These are phyloP conservation scores for Pyricularia grisea DNA, from an alignment of 2,329 filamentous ascomycete species.

Conservation along the genomic window DNA sequence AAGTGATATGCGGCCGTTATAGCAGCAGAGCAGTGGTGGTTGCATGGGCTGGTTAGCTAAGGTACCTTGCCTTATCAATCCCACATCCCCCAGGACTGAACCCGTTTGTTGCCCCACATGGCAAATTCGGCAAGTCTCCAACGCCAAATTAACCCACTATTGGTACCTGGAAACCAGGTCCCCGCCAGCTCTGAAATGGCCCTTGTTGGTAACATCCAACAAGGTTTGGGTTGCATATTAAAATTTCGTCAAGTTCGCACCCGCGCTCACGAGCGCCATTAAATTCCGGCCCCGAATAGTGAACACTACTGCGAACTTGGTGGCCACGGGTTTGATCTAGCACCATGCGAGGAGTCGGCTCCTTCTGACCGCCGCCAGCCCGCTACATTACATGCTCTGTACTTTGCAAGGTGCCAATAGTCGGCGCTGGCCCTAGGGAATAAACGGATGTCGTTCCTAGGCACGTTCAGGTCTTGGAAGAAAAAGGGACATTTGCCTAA, in stretches of 20 bases:
- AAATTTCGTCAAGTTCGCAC: not conserved
- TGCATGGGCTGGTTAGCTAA: not conserved
- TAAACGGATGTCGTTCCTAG: not conserved
- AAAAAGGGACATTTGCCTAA: not conserved
- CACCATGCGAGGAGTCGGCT: not conserved
- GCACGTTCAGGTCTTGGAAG: not conserved
- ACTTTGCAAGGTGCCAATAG: no score
- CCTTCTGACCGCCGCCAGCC: not conserved
- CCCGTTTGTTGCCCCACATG: not conserved
- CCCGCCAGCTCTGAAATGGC: not conserved
- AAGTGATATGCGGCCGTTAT: not conserved
- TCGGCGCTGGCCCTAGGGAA: no score
- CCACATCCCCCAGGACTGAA: not conserved
- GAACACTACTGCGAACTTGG: not conserved
- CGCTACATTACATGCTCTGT: no score
- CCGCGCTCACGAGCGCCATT: not conserved
- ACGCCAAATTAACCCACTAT: not conserved
- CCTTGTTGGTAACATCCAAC: not conserved
- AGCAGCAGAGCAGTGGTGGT: not conserved
- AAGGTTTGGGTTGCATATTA: no score
- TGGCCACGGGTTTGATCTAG: not conserved
- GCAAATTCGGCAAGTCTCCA: not conserved
- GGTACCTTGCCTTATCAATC: not conserved
- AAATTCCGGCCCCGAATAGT: not conserved
- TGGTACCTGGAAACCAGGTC: not conserved